Percentiles rank a stretch among this genome's conserved stretches.
These are phyloP conservation scores for Blastobotrys capitulatus DNA, from an alignment of 1,139 yeast genomes.

Conservation along the genomic window DNA sequence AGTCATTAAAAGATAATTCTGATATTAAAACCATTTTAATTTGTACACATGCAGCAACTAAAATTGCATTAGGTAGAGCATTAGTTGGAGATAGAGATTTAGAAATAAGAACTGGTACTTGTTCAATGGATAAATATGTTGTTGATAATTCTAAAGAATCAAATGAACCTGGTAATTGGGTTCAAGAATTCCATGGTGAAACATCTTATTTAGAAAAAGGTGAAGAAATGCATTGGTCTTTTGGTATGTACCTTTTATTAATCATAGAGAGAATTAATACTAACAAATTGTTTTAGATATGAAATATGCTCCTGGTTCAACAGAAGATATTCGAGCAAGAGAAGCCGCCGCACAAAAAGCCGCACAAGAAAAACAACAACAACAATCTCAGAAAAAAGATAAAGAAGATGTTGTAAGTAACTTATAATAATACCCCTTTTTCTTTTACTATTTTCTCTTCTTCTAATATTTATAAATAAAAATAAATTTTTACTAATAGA, in stretches of 20 bases:
- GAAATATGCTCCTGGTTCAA: conserved; percentile 71
- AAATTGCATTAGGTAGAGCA: conserved; percentile 71
- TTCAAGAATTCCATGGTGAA: conserved; percentile 57
- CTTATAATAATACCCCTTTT: too few species aligned
- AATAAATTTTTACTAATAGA: conserved; percentile 4
- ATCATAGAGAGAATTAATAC: not conserved
- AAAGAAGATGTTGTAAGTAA: conserved; percentile 24
- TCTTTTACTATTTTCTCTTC: too few species aligned
- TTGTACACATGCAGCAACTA: conserved; percentile 80
- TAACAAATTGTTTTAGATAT: conserved; percentile 25
- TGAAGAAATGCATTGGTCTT: conserved; percentile 92
- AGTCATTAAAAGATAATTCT: conserved; percentile 46
- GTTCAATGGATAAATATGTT: conserved; percentile 53
- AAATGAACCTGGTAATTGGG: conserved; percentile 44
- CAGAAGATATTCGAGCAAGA: conserved; percentile 49
- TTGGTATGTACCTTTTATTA: conserved; percentile 39
- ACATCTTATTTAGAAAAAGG: conserved; percentile 62
- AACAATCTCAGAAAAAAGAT: conserved; percentile 2
- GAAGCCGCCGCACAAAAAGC: conserved; percentile 10
- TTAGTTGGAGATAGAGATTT: conserved; percentile 47
- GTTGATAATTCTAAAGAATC: conserved; percentile 37
- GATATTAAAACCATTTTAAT: conserved; percentile 51
- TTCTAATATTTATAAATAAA: not conserved
- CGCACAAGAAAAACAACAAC: not conserved
- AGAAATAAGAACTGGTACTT: conserved; percentile 48